Evolutionary conservation across 2,329 filamentous ascomycete genomes (phyloP), one percentile per base, ranked within the genome.

Genomic region (Hymenoscyphus albidus): DNA sequence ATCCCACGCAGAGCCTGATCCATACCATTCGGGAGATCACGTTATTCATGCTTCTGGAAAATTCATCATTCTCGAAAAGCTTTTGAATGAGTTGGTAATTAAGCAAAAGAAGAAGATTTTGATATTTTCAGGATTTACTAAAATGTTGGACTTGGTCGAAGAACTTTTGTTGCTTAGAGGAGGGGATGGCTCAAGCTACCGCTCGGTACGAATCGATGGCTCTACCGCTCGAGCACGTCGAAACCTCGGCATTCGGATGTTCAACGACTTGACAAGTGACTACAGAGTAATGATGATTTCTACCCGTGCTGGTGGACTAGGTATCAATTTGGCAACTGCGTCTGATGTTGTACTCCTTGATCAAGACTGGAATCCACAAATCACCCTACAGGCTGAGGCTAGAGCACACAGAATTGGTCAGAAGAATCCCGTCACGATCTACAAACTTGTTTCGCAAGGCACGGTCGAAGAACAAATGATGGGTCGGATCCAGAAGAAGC

Each of bases 261-360:
- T 91, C 80, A 99, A 98, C 73, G 91, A 89, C 0, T 87, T 91
- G 0, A 83, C 88, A 61, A 97, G 93, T 1, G 81, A 86, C 0
- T 81, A 95, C 1, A 97, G 97, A 74, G 92, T 90, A 0, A 98
- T 99, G 78, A 78, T 99, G 31, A 83, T 99, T 0, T 97, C 94
- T 0, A 99, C 95, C 0, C 88, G 95, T 68, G 93, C 95, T 22
- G 95, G 95, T 62, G 95, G 95, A 72, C 93, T 99, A 0, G 95
- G 95, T 13, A 98, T 99, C 80, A 99, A 99, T 74, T 83, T 99
- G 64, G 94, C 94, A 0, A 96, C 93, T 9, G 95, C 95, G 2
- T 95, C 98, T 72, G 98, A 95, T 0, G 94, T 99, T 65, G 96
- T 99, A 70, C 96, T 99, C 68, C 86, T 98, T 61, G 95, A 99